These are phyloP conservation scores for Sclerotinia trifoliorum DNA, from an alignment of 2,329 filamentous ascomycete species.

Conservation along the genomic window DNA sequence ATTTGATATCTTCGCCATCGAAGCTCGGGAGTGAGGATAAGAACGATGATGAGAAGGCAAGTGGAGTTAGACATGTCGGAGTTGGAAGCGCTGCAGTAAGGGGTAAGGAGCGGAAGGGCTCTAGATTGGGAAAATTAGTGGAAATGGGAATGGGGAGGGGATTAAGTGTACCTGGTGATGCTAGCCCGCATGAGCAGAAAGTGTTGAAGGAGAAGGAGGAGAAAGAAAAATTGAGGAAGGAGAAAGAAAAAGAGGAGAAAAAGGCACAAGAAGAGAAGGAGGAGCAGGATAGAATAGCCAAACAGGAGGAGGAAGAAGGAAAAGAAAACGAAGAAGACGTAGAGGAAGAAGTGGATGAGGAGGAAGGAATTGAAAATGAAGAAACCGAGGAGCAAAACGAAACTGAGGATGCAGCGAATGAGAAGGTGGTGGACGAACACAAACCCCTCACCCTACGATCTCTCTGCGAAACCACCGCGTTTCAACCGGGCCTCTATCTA, in stretches of 20 bases:
- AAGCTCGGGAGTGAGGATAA: not conserved
- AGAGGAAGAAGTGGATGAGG: not conserved
- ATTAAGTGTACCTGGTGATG: not conserved
- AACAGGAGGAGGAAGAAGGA: not conserved
- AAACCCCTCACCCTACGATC: not conserved
- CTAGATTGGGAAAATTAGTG: not conserved
- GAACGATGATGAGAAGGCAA: not conserved
- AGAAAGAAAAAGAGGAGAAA: not conserved
- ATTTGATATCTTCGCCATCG: not conserved
- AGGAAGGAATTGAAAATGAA: not conserved
- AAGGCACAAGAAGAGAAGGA: not conserved
- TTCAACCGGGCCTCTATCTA: conserved; percentile 32
- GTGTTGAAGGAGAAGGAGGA: not conserved
- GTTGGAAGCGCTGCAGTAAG: not conserved
- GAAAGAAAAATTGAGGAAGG: not conserved
- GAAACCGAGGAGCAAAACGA: not conserved
- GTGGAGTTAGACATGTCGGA: too few relatives aligned
- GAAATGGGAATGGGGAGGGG: not conserved
- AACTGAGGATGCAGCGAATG: not conserved
- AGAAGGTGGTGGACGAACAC: not conserved
- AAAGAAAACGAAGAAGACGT: not conserved
- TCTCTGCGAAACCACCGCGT: conserved; percentile 27
- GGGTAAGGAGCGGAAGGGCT: too few relatives aligned
- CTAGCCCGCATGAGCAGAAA: conserved; percentile 3
- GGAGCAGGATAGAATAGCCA: not conserved